A percentile compares a stretch with the other conserved stretches of the same genome.
Conservation (phyloP, 2,329 filamentous ascomycete species). For the Gaeumannomyces tritici region DNA sequence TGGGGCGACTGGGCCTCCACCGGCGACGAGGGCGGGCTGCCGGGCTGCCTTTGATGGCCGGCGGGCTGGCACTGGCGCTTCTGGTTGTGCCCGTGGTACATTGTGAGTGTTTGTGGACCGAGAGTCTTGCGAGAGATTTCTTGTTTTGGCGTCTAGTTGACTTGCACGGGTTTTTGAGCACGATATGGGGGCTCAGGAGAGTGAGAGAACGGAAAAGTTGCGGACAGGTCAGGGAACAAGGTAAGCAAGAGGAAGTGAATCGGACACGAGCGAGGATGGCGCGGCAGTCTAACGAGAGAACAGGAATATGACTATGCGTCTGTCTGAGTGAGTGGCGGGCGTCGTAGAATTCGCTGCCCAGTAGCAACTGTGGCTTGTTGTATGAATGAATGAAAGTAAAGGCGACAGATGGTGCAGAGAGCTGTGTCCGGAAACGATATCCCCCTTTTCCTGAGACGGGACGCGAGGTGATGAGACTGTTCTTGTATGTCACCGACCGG, state of each 20-base stretch:
- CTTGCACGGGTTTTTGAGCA: no score
- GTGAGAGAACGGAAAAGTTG: background rate
- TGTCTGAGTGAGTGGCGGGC: background rate
- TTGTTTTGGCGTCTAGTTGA: no score
- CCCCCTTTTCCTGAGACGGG: background rate
- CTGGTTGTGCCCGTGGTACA: constrained; percentile 1
- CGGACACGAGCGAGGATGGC: background rate
- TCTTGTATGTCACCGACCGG: background rate
- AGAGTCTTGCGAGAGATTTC: no score
- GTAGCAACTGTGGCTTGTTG: background rate
- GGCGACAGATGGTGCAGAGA: background rate
- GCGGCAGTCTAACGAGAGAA: background rate
- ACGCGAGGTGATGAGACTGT: background rate
- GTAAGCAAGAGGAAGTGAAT: background rate
- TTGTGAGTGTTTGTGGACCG: background rate
- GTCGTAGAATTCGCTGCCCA: constrained; percentile 1
- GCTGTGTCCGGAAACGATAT: background rate
- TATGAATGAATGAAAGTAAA: background rate
- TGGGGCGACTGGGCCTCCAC: background rate
- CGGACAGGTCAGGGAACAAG: background rate
- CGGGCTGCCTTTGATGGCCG: constrained; percentile 3
- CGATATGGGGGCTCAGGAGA: no score
- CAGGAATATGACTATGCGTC: background rate
- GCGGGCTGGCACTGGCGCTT: constrained; percentile 1
- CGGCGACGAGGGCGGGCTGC: constrained; percentile 1